Evolutionary conservation across 148 eudicot genomes (phyloP).

Genomic region (Rhododendron mucronatum): DNA sequence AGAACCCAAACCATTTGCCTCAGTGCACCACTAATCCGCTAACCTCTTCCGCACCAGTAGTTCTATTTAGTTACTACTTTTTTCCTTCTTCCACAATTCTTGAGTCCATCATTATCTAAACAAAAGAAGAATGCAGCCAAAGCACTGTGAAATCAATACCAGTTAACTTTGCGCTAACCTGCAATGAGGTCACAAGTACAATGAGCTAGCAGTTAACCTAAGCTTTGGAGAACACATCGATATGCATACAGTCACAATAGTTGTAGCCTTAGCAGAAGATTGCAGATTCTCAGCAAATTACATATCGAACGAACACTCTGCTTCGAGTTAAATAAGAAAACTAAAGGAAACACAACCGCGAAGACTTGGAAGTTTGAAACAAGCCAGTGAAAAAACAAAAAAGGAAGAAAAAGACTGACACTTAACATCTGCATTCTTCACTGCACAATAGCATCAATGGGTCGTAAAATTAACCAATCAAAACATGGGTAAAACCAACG

Average conservation of each 20-base stretch:
- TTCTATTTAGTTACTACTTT: neutral
- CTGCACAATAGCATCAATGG: neutral
- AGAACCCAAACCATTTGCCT: neutral
- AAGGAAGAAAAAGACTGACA: neutral
- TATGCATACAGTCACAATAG: neutral
- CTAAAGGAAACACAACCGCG: neutral
- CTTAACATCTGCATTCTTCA: neutral
- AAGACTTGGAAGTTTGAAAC: neutral
- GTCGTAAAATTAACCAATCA: neutral
- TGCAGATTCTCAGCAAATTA: neutral
- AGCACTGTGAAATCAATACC: conserved; percentile 1
- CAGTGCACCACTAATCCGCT: neutral
- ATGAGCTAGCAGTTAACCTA: neutral
- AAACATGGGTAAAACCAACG: neutral
- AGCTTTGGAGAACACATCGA: neutral
- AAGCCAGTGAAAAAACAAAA: neutral
- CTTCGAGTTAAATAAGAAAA: neutral
- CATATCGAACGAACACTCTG: neutral
- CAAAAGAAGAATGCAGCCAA: neutral
- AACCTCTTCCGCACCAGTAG: neutral
- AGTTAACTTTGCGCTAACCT: neutral
- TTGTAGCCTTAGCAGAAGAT: neutral
- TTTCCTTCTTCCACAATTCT: neutral
- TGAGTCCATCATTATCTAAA: neutral
- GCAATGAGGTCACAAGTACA: neutral